Evolutionary conservation across 1,284 basidiomycete species (phyloP).

Genomic region (Malassezia japonica): DNA sequence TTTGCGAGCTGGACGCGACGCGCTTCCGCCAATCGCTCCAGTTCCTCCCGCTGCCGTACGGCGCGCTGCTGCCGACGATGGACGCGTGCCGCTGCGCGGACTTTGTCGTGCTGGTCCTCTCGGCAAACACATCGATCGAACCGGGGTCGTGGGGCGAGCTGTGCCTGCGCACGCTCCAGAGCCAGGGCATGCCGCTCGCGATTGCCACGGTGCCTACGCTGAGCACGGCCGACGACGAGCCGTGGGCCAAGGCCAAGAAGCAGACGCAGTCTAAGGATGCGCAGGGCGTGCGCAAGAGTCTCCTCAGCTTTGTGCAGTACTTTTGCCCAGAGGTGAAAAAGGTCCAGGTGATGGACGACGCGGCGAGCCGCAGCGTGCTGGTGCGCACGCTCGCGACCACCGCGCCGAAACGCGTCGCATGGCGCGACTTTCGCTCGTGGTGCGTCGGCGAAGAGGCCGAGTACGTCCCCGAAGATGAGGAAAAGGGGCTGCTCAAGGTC

Average conservation of each 20-base stretch:
- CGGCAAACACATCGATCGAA: slow-evolving; percentile 70
- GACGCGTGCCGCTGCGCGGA: slow-evolving; percentile 83
- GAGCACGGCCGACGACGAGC: slow-evolving; percentile 13
- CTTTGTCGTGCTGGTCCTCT: slow-evolving; percentile 77
- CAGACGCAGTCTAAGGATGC: slow-evolving; percentile 20
- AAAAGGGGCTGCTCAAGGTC: slow-evolving; percentile 57
- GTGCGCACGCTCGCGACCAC: slow-evolving; percentile 52
- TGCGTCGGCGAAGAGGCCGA: slow-evolving; percentile 61
- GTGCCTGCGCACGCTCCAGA: slow-evolving; percentile 66
- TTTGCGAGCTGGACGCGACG: slow-evolving; percentile 53
- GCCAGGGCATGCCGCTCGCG: slow-evolving; percentile 61
- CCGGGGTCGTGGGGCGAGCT: slow-evolving; percentile 67
- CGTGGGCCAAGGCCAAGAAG: background rate
- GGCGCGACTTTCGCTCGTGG: slow-evolving; percentile 72
- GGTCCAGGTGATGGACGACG: slow-evolving; percentile 57
- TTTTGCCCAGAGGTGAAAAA: slow-evolving; percentile 76
- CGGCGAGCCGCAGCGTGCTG: slow-evolving; percentile 55
- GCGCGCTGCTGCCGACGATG: slow-evolving; percentile 62
- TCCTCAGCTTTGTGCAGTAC: slow-evolving; percentile 63
- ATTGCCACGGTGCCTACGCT: slow-evolving; percentile 55
- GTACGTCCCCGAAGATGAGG: slow-evolving; percentile 23
- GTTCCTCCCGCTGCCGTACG: slow-evolving; percentile 58
- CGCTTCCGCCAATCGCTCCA: slow-evolving; percentile 82
- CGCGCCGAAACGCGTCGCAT: slow-evolving; percentile 57
- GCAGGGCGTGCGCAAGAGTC: slow-evolving; percentile 39